Conservation (phyloP, 352 stramenopile genomes). For the Phytophthora ohioensis region DNA sequence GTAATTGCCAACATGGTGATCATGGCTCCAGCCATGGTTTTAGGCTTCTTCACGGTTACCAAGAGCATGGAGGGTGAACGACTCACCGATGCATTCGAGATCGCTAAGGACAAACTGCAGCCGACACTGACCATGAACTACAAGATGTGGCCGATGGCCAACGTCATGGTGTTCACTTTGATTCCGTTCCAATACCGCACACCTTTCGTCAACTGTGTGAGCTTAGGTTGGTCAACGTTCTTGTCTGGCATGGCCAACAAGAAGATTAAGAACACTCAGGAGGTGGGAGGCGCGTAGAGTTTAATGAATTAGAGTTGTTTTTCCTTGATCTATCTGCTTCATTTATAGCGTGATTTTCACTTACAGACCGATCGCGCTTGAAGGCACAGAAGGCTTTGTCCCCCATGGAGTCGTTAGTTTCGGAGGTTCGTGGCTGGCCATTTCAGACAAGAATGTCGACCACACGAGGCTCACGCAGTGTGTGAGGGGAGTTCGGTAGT, state of each 20-base stretch:
- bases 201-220: slow-evolving; percentile 65
- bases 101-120: slow-evolving; percentile 46
- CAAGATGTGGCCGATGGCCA: slow-evolving; percentile 58
- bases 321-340: background rate
- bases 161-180: slow-evolving; percentile 59
- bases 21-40: slow-evolving; percentile 49
- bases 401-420: slow-evolving; percentile 23
- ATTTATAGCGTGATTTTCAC: background rate
- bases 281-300: background rate
- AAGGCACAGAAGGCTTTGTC: slow-evolving; percentile 19
- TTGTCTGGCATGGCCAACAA: slow-evolving; percentile 58
- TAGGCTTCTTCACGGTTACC: slow-evolving; percentile 53
- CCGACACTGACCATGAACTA: slow-evolving; percentile 55
- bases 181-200: slow-evolving; percentile 61
- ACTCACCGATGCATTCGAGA: slow-evolving; percentile 43
- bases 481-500: slow-evolving; percentile 46
- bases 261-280: background rate
- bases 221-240: slow-evolving; percentile 58
- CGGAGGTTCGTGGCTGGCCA: slow-evolving; percentile 34
- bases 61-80: slow-evolving; percentile 51
- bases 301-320: slow-evolving; percentile 1
- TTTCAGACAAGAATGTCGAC: slow-evolving; percentile 50
- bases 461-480: slow-evolving; percentile 52
- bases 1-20: slow-evolving; percentile 55
- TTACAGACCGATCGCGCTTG: slow-evolving; percentile 22